Conservation (phyloP, 1,284 basidiomycete species). For the Papiliotrema fonsecae region DNA sequence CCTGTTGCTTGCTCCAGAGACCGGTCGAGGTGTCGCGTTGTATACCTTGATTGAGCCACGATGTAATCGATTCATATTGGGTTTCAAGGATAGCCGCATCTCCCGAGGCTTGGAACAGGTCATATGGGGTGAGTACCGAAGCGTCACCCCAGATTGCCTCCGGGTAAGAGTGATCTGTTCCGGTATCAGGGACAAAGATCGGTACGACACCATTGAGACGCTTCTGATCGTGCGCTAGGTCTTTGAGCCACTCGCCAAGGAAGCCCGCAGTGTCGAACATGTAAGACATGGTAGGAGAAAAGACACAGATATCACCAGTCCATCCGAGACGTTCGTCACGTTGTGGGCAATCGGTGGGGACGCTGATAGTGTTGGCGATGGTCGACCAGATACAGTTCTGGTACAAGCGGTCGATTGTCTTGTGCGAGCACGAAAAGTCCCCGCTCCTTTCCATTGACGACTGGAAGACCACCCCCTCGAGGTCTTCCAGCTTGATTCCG, state of each 20-base stretch:
- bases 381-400: slow-evolving; percentile 9
- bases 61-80: slow-evolving; percentile 27
- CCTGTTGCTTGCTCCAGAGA: slow-evolving; percentile 15
- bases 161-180: slow-evolving; percentile 6
- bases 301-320: slow-evolving; percentile 39
- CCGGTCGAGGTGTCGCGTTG: slow-evolving; percentile 13
- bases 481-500: slow-evolving; percentile 3
- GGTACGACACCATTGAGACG: slow-evolving; percentile 20
- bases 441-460: slow-evolving; percentile 12
- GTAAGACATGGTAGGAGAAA: slow-evolving; percentile 31
- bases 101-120: slow-evolving; percentile 23
- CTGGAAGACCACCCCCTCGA: slow-evolving; percentile 23
- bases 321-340: slow-evolving; percentile 43
- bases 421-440: slow-evolving; percentile 11
- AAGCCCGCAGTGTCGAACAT: slow-evolving; percentile 31
- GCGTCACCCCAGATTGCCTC: slow-evolving; percentile 32
- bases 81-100: slow-evolving; percentile 18
- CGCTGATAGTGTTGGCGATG: slow-evolving; percentile 11
- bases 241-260: slow-evolving; percentile 33
- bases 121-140: slow-evolving; percentile 23
- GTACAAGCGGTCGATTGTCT: slow-evolving; percentile 10
- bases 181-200: slow-evolving; percentile 26
- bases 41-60: slow-evolving; percentile 36
- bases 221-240: slow-evolving; percentile 25
- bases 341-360: slow-evolving; percentile 22